A percentile compares a stretch with the other conserved stretches of the same genome.
These are phyloP conservation scores for Saccharomyces hybrid DNA, from an alignment of 1,139 yeast genomes.

Conservation along the genomic window DNA sequence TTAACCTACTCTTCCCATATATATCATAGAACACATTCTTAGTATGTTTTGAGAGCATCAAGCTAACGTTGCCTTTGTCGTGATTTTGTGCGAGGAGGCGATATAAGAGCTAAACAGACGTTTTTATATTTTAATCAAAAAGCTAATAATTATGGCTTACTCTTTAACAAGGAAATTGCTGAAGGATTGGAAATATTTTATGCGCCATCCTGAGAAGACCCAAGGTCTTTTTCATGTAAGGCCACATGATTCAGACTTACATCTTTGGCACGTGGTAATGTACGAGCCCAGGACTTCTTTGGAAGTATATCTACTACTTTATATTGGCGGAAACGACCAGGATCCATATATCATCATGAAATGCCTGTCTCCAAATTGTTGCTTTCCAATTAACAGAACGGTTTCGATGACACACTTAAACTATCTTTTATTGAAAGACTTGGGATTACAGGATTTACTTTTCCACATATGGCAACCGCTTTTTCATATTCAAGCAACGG, in stretches of 20 bases:
- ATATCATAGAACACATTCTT: not conserved
- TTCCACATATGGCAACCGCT: conserved; percentile 18
- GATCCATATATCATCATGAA: conserved; percentile 18
- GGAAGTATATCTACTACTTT: conserved; percentile 24
- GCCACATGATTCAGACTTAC: conserved; percentile 30
- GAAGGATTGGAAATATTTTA: conserved; percentile 28
- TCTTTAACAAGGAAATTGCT: conserved; percentile 22
- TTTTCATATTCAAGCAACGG: conserved; percentile 6
- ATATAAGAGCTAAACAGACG: not conserved
- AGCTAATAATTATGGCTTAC: not conserved
- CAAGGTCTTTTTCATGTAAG: conserved; percentile 13
- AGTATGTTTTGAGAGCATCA: not conserved
- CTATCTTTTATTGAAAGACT: conserved; percentile 9
- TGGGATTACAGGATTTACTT: conserved; percentile 21
- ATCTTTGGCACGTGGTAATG: conserved; percentile 28
- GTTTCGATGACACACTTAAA: conserved; percentile 23
- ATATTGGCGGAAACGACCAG: conserved; percentile 12
- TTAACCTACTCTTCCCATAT: not conserved
- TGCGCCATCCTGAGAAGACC: conserved; percentile 6
- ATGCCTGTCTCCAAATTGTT: conserved; percentile 26
- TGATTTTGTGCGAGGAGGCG: not conserved
- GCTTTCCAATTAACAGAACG: conserved; percentile 24
- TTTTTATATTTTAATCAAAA: not conserved
- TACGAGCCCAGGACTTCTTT: conserved; percentile 12
- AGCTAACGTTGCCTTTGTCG: not conserved